Percentiles rank a stretch among this genome's conserved stretches.
phyloP scores from a whole-genome alignment of 176 grass and related monocot genomes.

The Hordeum marinum region DNA sequence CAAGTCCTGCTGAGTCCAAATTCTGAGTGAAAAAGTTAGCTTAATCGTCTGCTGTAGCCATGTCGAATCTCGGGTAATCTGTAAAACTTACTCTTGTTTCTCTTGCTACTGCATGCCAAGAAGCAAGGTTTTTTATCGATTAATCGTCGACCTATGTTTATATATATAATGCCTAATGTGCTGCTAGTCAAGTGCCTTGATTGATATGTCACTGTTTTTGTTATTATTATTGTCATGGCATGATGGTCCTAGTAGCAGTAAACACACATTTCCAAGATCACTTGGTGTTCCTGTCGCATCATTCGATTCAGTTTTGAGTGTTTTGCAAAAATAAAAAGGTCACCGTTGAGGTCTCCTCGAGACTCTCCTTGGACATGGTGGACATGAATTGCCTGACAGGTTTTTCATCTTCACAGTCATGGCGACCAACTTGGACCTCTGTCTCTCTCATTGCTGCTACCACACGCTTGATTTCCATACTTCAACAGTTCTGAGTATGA shows the following conservation, averaged over 20 bases:
- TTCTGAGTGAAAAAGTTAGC: neutral
- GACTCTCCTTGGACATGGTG: too few relatives aligned
- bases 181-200: constrained; percentile 23
- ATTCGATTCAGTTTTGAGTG: neutral
- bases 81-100: constrained; percentile 27
- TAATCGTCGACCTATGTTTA: constrained; percentile 20
- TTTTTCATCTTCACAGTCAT: too few relatives aligned
- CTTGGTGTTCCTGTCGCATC: neutral
- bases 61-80: constrained; percentile 5
- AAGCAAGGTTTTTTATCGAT: constrained; percentile 18
- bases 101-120: constrained; percentile 14
- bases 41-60: neutral
- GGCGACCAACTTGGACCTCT: too few relatives aligned
- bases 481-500: too few relatives aligned
- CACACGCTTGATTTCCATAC: too few relatives aligned
- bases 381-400: too few relatives aligned
- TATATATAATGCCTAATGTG: constrained; percentile 30
- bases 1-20: constrained; percentile 50
- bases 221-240: neutral
- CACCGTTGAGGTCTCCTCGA: too few relatives aligned
- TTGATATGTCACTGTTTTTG: neutral
- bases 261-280: neutral
- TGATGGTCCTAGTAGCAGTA: constrained; percentile 17
- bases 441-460: too few relatives aligned
- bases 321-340: too few relatives aligned